phyloP scores from a whole-genome alignment of 1,284 basidiomycete species.

The Fomes fomentarius region DNA sequence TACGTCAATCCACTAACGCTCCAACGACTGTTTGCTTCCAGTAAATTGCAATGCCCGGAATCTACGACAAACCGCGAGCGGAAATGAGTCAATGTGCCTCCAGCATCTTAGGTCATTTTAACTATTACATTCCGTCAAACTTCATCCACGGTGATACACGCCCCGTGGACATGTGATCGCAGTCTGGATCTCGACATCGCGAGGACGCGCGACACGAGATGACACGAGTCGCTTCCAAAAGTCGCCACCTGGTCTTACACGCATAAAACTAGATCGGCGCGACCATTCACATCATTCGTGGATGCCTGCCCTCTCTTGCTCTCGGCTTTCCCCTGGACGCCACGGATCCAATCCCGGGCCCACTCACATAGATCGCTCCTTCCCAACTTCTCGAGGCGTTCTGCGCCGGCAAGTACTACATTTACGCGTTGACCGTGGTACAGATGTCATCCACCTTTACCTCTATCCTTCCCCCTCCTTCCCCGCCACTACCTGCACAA shows the following conservation, averaged over 20 bases:
- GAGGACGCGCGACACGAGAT: conserved; percentile 16
- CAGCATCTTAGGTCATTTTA: conserved; percentile 21
- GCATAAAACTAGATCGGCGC: conserved; percentile 32
- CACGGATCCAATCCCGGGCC: conserved; percentile 28
- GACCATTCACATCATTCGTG: conserved; percentile 31
- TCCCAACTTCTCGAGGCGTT: conserved; percentile 34
- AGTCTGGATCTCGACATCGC: conserved; percentile 20
- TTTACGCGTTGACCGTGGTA: conserved; percentile 29
- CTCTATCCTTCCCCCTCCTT: conserved; percentile 2
- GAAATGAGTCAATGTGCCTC: conserved; percentile 9
- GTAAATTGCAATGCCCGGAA: no score
- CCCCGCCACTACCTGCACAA: conserved; percentile 31
- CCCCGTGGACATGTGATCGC: conserved; percentile 20
- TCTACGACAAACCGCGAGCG: conserved; percentile 2
- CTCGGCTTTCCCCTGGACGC: conserved; percentile 32
- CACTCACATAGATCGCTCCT: conserved; percentile 26
- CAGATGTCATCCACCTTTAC: conserved; percentile 25
- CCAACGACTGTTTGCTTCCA: no score
- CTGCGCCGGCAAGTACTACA: conserved; percentile 25
- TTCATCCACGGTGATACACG: conserved; percentile 19
- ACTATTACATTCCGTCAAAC: conserved; percentile 13
- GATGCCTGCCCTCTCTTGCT: conserved; percentile 15
- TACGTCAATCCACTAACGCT: no score
- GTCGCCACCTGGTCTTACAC: conserved; percentile 23
- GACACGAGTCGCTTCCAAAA: conserved; percentile 18